Evolutionary conservation across 106 monocot genomes (phyloP), one percentile per base, ranked within the genome.

Genomic region (Dioscorea zingiberensis): DNA sequence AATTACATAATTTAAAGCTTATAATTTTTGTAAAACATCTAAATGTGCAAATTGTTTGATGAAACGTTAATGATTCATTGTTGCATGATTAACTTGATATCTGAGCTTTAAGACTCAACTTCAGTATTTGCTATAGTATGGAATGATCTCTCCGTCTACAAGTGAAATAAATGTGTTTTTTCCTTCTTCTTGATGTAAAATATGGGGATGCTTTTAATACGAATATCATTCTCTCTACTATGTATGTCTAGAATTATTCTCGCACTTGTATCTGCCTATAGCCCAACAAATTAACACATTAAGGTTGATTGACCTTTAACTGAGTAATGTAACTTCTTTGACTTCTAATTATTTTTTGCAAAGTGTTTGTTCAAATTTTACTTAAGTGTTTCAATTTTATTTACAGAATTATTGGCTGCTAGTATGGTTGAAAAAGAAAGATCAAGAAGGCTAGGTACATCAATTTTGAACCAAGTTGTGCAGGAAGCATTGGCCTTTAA

Each of bases 391-490:
- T 1, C 51, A 51, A 51, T 18, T 19, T 55, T 64, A 22, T 72
- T 26, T 55, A 22, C 74, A 98, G 92, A 70, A 82, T 98, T 51
- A 84, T 98, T 25, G 48, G 79, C 84, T 81, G 88, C 86, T 73
- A 78, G 77, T 55, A 75, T 78, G 86, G 97, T 98, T 69, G 86
- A 92, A 73, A 98, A 77, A 27, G 97, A 98, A 77, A 88, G 97
- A 48, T 92, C 92, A 45, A 86, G 92, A 80, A 85, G 97, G 73
- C 70, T 98, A 27, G 77, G 77, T 29, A 98, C 92, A n/a, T 65
- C 84, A 9, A 81, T 80, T 68, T 67, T 98, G 47, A 98, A 98
- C 80, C 92, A 92, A 68, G 97, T 98, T 15, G 77, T 98, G 46
- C 83, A 74, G 17, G 97, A 98, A 85, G 97, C 88, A 17, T 27